phyloP scores from a whole-genome alignment of 495 filamentous ascomycete genomes.

The Trichocladium antarcticum region DNA sequence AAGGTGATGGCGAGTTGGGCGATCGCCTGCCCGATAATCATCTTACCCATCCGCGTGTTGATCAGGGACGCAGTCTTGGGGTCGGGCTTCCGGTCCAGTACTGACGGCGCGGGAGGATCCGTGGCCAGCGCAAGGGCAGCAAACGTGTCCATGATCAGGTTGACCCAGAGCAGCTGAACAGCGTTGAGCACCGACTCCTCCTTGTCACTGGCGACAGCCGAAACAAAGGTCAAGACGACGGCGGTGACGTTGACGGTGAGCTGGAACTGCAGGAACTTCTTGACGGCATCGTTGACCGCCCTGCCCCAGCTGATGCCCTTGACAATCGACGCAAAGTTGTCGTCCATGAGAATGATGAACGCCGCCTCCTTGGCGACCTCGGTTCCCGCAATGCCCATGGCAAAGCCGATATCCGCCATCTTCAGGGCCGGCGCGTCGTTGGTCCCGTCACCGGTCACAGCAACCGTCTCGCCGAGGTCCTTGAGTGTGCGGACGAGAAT shows the following conservation, averaged over 20 bases:
- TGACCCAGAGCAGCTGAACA: slow-evolving; percentile 86
- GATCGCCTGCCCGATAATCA: slow-evolving; percentile 79
- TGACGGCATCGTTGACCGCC: slow-evolving; percentile 83
- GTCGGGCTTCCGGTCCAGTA: slow-evolving; percentile 68
- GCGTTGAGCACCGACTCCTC: slow-evolving; percentile 69
- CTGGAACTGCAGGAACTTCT: slow-evolving; percentile 86
- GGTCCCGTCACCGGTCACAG: slow-evolving; percentile 81
- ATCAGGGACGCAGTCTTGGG: slow-evolving; percentile 63
- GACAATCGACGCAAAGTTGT: slow-evolving; percentile 79
- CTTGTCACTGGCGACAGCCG: slow-evolving; percentile 57
- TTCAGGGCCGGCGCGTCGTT: slow-evolving; percentile 83
- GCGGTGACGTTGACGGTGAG: slow-evolving; percentile 87
- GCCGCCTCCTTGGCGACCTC: slow-evolving; percentile 89
- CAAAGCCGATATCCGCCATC: slow-evolving; percentile 84
- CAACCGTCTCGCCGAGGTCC: slow-evolving; percentile 65
- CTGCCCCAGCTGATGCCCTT: slow-evolving; percentile 85
- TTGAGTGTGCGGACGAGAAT: slow-evolving; percentile 66
- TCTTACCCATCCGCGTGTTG: slow-evolving; percentile 82
- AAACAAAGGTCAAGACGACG: slow-evolving; percentile 70
- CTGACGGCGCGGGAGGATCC: slow-evolving; percentile 64
- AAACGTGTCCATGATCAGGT: slow-evolving; percentile 90
- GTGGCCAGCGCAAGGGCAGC: slow-evolving; percentile 79
- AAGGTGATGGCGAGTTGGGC: slow-evolving; percentile 72
- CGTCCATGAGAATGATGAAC: slow-evolving; percentile 81
- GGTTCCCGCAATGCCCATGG: slow-evolving; percentile 84